A percentile compares a stretch with the other conserved stretches of the same genome.
phyloP scores from a whole-genome alignment of 106 monocot genomes.

The Apostasia ramifera region DNA sequence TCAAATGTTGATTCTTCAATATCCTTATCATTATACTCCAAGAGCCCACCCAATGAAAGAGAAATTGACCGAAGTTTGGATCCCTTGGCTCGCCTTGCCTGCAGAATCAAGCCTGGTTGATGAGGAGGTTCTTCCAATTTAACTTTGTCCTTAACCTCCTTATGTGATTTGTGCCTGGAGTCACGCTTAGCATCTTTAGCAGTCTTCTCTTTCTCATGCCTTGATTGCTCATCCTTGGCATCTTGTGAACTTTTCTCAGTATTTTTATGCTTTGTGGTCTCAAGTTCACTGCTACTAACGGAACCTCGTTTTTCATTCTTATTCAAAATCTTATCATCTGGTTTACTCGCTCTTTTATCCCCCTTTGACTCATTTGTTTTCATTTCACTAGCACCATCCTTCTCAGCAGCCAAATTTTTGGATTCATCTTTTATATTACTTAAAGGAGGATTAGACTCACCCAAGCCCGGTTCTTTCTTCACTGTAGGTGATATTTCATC shows the following conservation, averaged over 20 bases:
- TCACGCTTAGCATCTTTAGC: constrained; percentile 35
- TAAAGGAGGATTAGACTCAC: constrained; percentile 3
- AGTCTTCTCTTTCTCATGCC: constrained; percentile 40
- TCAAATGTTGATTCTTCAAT: constrained; percentile 93
- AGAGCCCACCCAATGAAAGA: constrained; percentile 80
- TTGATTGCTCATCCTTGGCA: constrained; percentile 25
- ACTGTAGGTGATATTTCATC: constrained; percentile 3
- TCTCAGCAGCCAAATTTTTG: constrained; percentile 14
- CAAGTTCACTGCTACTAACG: constrained; percentile 11
- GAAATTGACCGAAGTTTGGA: constrained; percentile 75
- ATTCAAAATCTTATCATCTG: constrained; percentile 11
- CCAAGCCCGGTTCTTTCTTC: constrained; percentile 5
- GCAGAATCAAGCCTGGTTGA: constrained; percentile 72
- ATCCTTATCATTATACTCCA: constrained; percentile 96
- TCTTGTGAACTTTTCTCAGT: constrained; percentile 22
- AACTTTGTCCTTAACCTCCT: constrained; percentile 50
- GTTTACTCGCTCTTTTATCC: constrained; percentile 13
- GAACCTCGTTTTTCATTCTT: constrained; percentile 8
- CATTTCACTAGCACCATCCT: constrained; percentile 13
- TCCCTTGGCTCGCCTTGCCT: constrained; percentile 42
- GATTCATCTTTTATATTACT: constrained; percentile 17
- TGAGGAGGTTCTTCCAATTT: constrained; percentile 56
- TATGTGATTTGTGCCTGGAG: constrained; percentile 25
- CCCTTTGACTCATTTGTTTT: constrained; percentile 34
- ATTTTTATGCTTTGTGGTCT: constrained; percentile 18